These are phyloP conservation scores for Tylopilus vinaceipallidus DNA, from an alignment of 768 basidiomycete species.

Conservation along the genomic window DNA sequence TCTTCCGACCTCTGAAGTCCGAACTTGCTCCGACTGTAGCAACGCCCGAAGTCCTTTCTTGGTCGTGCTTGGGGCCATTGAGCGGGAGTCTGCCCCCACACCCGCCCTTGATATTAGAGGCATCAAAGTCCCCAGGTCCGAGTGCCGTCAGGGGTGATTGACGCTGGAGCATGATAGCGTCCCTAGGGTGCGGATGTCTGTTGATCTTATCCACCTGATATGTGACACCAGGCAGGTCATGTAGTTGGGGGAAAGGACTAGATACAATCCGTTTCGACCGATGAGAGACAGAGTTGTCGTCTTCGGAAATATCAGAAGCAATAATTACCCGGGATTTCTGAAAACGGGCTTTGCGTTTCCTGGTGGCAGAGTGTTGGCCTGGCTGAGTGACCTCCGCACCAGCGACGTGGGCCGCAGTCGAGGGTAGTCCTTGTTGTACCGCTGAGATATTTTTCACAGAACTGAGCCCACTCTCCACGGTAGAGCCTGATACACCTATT, in stretches of 20 bases:
- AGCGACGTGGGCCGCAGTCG: neutral
- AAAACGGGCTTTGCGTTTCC: constrained; percentile 24
- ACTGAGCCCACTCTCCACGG: neutral
- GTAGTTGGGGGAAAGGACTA: neutral
- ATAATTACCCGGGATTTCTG: constrained; percentile 19
- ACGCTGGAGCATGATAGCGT: neutral
- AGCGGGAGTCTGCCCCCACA: neutral
- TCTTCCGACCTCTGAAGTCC: neutral
- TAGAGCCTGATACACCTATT: neutral
- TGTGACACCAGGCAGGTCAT: neutral
- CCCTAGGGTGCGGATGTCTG: neutral
- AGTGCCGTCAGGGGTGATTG: neutral
- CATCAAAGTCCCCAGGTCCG: neutral
- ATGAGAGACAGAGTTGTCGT: constrained; percentile 14
- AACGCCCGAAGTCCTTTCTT: neutral
- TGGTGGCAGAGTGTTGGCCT: neutral
- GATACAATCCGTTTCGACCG: constrained; percentile 13
- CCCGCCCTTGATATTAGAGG: neutral
- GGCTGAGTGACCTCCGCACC: neutral
- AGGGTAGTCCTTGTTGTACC: neutral
- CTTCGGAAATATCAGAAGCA: constrained; percentile 22
- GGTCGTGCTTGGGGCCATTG: neutral
- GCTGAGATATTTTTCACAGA: neutral
- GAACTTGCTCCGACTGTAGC: neutral
- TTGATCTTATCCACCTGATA: neutral